These are phyloP conservation scores for Populus pruinosa DNA, from an alignment of 345 rosid genomes.

Conservation along the genomic window DNA sequence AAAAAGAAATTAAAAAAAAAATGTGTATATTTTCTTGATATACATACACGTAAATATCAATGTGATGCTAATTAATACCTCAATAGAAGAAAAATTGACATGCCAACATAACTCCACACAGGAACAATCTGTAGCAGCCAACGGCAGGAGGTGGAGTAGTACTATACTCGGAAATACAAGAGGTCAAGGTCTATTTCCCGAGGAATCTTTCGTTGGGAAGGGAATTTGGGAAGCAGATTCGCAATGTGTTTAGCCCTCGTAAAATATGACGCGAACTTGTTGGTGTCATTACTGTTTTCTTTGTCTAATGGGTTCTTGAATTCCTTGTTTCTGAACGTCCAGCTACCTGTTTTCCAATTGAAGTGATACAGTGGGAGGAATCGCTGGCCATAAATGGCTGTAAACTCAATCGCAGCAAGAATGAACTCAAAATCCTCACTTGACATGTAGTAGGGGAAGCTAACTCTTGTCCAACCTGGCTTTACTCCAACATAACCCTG, in stretches of 20 bases:
- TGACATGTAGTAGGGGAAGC: conserved; percentile 67
- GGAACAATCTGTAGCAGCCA: background rate
- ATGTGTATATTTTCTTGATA: too few relatives aligned
- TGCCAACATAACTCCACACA: background rate
- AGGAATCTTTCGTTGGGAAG: conserved; percentile 9
- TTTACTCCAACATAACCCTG: conserved; percentile 49
- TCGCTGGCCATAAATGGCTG: conserved; percentile 44
- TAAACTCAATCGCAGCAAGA: conserved; percentile 45
- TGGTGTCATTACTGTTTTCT: background rate
- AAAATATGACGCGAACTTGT: conserved; percentile 21
- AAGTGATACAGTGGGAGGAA: conserved; percentile 48
- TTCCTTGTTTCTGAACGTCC: conserved; percentile 36
- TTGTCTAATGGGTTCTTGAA: conserved; percentile 15
- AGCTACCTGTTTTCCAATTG: conserved; percentile 39
- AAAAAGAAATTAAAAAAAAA: too few relatives aligned
- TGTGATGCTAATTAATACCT: too few relatives aligned
- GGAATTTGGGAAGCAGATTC: conserved; percentile 40
- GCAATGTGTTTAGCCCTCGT: conserved; percentile 32
- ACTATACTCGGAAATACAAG: conserved; percentile 32
- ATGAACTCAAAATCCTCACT: conserved; percentile 51
- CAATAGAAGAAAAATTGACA: too few relatives aligned
- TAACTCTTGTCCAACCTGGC: conserved; percentile 66
- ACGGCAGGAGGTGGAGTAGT: background rate
- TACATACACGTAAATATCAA: too few relatives aligned
- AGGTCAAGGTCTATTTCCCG: conserved; percentile 18